Evolutionary conservation across 2,329 filamentous ascomycete genomes (phyloP).

Genomic region (Xylaria sp.): DNA sequence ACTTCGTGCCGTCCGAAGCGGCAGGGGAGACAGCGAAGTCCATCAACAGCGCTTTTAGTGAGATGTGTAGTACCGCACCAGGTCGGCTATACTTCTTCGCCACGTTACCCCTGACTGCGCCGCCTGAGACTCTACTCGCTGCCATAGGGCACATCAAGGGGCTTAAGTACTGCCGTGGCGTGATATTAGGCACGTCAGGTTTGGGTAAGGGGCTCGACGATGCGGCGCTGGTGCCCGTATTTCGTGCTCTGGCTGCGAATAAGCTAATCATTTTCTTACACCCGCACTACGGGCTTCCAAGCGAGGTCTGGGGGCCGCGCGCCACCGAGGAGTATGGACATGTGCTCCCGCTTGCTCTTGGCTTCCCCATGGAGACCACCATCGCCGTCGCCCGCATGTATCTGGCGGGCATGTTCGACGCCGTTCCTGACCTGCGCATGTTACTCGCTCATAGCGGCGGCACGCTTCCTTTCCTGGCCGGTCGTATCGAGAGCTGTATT

Average conservation of each 20-base stretch:
- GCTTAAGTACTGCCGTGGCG: conserved; percentile 79
- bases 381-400: conserved; percentile 91
- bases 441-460: conserved; percentile 90
- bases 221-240: conserved; percentile 75
- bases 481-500: conserved; percentile 88
- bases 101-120: conserved; percentile 79
- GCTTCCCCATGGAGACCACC: conserved; percentile 92
- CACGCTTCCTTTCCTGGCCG: conserved; percentile 87
- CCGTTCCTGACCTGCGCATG: conserved; percentile 74
- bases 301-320: conserved; percentile 80
- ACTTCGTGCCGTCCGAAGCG: conserved; percentile 75
- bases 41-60: conserved; percentile 83
- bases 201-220: conserved; percentile 86
- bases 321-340: conserved; percentile 80
- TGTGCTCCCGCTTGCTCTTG: conserved; percentile 84
- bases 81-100: conserved; percentile 85
- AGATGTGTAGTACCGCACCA: conserved; percentile 73
- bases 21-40: conserved; percentile 71
- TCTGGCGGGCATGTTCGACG: conserved; percentile 85
- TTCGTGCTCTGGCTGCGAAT: conserved; percentile 73
- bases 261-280: conserved; percentile 82
- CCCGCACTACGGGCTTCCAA: conserved; percentile 89
- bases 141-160: conserved; percentile 72
- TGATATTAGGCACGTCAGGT: conserved; percentile 88
- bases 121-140: conserved; percentile 67